These are phyloP conservation scores for Leishmania lainsoni DNA, from an alignment of 208 protist genomes.

Conservation along the genomic window DNA sequence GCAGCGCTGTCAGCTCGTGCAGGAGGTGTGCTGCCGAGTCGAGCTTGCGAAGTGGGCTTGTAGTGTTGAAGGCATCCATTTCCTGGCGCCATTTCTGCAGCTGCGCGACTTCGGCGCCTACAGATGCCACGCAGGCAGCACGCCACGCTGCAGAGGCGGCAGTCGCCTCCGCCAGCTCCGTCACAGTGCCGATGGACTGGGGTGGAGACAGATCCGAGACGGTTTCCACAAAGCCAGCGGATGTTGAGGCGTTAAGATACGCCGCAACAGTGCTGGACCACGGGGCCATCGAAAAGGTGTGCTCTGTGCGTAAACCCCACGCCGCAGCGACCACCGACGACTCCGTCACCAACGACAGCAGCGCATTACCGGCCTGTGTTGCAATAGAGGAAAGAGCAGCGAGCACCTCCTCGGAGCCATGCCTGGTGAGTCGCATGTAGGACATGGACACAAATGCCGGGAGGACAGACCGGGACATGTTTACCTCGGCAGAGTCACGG, in stretches of 20 bases:
- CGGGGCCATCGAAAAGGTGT: slow-evolving; percentile 20
- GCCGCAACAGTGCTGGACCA: slow-evolving; percentile 15
- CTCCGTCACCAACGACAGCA: slow-evolving; percentile 43
- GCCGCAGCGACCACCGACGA: slow-evolving; percentile 29
- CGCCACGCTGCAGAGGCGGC: slow-evolving; percentile 3
- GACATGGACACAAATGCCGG: slow-evolving; percentile 29
- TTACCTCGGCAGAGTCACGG: slow-evolving; percentile 1
- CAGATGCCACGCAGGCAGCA: neutral
- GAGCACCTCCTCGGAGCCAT: slow-evolving; percentile 38
- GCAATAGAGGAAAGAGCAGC: slow-evolving; percentile 33
- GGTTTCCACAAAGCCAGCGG: neutral
- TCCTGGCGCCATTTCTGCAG: slow-evolving; percentile 27
- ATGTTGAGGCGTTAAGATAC: neutral
- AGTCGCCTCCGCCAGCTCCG: slow-evolving; percentile 15
- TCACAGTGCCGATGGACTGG: slow-evolving; percentile 4
- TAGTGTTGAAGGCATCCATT: slow-evolving; percentile 19
- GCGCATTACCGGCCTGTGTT: slow-evolving; percentile 32
- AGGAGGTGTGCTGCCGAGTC: slow-evolving; percentile 29
- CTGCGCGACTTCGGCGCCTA: neutral
- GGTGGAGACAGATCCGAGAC: neutral
- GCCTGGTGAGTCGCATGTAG: slow-evolving; percentile 36
- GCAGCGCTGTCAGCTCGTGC: slow-evolving; percentile 28
- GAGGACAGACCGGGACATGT: slow-evolving; percentile 5
- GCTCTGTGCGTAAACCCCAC: slow-evolving; percentile 21
- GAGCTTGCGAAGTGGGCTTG: slow-evolving; percentile 38